Base-by-base conservation (phyloP, 2,329 filamentous ascomycete species). In the Escovopsis sp. region DNA sequence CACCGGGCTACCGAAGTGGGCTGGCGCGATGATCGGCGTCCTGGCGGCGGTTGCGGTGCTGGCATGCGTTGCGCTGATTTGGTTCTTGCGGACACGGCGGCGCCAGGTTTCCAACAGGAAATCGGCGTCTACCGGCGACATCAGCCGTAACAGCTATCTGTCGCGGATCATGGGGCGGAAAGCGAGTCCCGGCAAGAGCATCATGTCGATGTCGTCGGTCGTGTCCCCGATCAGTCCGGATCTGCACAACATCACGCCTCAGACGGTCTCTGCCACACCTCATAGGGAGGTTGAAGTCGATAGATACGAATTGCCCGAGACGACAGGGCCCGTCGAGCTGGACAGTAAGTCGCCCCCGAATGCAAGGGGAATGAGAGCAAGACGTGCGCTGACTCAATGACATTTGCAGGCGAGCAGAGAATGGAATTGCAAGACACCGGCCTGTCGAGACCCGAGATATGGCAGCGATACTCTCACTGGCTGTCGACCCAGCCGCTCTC, bases 21-120 rank as follows among this genome's bases (percentile, higher is more conserved):
- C 80, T 2, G 70, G 69, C 0, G 76, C 79, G 1, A 71, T 82
- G 2, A 59, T 82, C 0, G 76, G 76, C 12, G 74, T 78, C 4
- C 68, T 80, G 4, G 63, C 79, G 2, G 76, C 75, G 3, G 49
- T 81, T 35, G 67, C 79, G 37, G 59, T 76, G 39, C 40, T 80
- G 35, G 71, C 69, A 1, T 66, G 68, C 15, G 46, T 72, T 5
- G 59, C 70, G 23, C 64, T 79, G 12, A 61, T 63, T 6, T 62
- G 73, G 36, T 61, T 75, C 18, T 60, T 80, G 18, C 74, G 68
- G 58, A 66, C 71, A 7, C 67, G 69, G 2, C 65, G 70, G 43
- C 64, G 59, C 50, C 51, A 64, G n/a, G 55, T 69, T 3, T 58
- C 58, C 3, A 59, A 61, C 4, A 68, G 65, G 0, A 67, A 71